phyloP scores from a whole-genome alignment of 805 yeast species.

The Metschnikowia vanudenii region DNA sequence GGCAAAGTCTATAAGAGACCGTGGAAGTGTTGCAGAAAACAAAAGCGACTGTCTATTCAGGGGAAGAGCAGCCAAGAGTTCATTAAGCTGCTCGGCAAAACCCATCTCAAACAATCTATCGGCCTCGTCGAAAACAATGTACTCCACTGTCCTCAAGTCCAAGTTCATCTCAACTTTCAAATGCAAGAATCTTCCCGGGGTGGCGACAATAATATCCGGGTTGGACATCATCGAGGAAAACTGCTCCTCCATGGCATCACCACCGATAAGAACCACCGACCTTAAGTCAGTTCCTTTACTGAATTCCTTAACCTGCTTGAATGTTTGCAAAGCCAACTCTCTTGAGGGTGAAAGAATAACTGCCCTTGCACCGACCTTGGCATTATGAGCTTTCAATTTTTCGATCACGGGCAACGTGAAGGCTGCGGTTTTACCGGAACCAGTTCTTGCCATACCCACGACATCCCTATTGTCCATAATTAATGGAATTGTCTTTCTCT shows the following conservation, averaged over 20 bases:
- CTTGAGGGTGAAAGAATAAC: slow-evolving; percentile 90
- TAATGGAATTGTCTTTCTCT: slow-evolving; percentile 90
- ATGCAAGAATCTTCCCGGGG: slow-evolving; percentile 97
- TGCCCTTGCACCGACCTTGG: slow-evolving; percentile 87
- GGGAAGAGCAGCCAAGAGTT: slow-evolving; percentile 80
- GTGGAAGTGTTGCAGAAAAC: slow-evolving; percentile 94
- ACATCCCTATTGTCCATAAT: slow-evolving; percentile 87
- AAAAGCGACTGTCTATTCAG: slow-evolving; percentile 79
- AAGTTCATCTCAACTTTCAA: slow-evolving; percentile 92
- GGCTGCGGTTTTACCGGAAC: slow-evolving; percentile 99
- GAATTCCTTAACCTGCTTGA: slow-evolving; percentile 85
- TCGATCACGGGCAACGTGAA: slow-evolving; percentile 89
- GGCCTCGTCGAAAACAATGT: slow-evolving; percentile 94
- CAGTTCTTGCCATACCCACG: slow-evolving; percentile 99
- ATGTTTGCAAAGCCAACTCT: slow-evolving; percentile 93
- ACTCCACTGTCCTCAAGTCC: slow-evolving; percentile 79
- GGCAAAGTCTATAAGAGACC: slow-evolving; percentile 91
- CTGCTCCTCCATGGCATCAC: slow-evolving; percentile 97
- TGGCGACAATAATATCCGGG: slow-evolving; percentile 93
- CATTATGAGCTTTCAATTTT: slow-evolving; percentile 75
- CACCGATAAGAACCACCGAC: slow-evolving; percentile 84
- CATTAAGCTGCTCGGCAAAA: slow-evolving; percentile 89
- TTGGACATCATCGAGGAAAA: slow-evolving; percentile 87
- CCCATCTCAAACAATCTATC: slow-evolving; percentile 97
- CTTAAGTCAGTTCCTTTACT: slow-evolving; percentile 80